phyloP scores from a whole-genome alignment of 2,329 filamentous ascomycete genomes.

The Knoxdaviesia capensis region DNA sequence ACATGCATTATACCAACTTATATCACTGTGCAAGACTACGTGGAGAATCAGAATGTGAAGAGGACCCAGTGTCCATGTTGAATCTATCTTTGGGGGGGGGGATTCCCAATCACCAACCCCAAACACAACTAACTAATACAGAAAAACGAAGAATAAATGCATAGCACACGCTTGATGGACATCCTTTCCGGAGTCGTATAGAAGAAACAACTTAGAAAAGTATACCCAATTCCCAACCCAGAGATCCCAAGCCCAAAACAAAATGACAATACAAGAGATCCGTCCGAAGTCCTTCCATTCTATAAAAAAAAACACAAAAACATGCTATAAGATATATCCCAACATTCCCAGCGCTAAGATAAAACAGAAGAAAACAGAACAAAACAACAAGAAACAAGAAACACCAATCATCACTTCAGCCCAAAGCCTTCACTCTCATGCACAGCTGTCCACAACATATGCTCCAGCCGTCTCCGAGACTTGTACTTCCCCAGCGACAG shows the following conservation, averaged over 20 bases:
- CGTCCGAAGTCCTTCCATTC: neutral
- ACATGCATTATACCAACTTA: no score
- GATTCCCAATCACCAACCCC: no score
- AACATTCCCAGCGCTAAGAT: neutral
- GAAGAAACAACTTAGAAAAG: neutral
- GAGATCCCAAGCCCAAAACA: no score
- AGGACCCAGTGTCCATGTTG: no score
- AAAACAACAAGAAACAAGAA: neutral
- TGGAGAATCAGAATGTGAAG: no score
- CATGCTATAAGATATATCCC: neutral
- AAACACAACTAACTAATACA: no score
- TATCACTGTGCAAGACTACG: no score
- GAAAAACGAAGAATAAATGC: no score
- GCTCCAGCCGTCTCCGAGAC: slow-evolving; percentile 45
- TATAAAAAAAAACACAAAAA: neutral
- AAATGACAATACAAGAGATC: neutral
- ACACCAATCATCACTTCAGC: slow-evolving; percentile 38
- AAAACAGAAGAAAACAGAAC: slow-evolving; percentile 1
- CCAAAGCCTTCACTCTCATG: slow-evolving; percentile 83
- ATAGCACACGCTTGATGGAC: no score
- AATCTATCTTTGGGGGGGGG: no score
- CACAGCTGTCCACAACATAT: slow-evolving; percentile 68
- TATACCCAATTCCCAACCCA: neutral
- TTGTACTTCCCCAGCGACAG: slow-evolving; percentile 57
- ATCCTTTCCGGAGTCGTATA: neutral